Conservation (phyloP, 2,329 filamentous ascomycete genomes). For the Colletotrichum tabaci region DNA sequence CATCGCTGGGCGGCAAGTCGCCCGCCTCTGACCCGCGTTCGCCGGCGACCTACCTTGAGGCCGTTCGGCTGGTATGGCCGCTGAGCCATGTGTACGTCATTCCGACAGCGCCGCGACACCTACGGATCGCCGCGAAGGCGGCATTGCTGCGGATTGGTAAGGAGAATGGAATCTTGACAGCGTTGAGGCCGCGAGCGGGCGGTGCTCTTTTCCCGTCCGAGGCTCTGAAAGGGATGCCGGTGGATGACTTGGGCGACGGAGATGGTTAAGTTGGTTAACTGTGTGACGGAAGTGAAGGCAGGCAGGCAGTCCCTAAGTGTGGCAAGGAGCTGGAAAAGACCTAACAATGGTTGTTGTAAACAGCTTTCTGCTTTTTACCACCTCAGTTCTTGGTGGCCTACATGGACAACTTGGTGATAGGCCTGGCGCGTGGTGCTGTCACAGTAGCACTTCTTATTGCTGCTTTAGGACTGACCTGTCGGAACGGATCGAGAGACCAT, state of each 20-base stretch:
- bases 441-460: too few relatives aligned
- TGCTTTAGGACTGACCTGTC: too few relatives aligned
- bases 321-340: background rate
- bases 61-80: constrained; percentile 57
- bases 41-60: constrained; percentile 54
- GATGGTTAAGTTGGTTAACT: background rate
- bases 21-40: constrained; percentile 46
- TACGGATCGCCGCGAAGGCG: constrained; percentile 48
- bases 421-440: too few relatives aligned
- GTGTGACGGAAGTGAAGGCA: background rate
- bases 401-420: too few relatives aligned
- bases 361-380: too few relatives aligned
- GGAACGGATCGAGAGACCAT: too few relatives aligned
- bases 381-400: too few relatives aligned
- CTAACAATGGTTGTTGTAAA: too few relatives aligned
- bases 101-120: constrained; percentile 48
- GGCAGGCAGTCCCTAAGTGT: too few relatives aligned
- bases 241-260: constrained; percentile 7
- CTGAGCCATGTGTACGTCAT: constrained; percentile 52
- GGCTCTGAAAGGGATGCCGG: constrained; percentile 23
- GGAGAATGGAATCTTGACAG: constrained; percentile 56
- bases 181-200: constrained; percentile 44
- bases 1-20: constrained; percentile 46
- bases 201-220: background rate
- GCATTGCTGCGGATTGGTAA: constrained; percentile 53